phyloP scores from a whole-genome alignment of 1,284 basidiomycete species.

The Xerocomus subilludens region DNA sequence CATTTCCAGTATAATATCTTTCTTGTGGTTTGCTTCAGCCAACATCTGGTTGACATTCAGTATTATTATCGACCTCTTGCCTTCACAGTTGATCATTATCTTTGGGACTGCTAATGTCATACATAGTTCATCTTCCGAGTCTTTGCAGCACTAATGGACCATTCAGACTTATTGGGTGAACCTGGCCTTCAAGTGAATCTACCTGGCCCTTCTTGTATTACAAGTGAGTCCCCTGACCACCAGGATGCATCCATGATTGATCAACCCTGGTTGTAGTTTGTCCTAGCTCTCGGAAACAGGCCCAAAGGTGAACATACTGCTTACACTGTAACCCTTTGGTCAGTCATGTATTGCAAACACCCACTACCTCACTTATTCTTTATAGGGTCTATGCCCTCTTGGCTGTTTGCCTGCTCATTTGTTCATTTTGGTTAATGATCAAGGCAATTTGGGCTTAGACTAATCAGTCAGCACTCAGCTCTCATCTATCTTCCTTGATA shows the following conservation, averaged over 20 bases:
- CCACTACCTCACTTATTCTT: slow-evolving; percentile 34
- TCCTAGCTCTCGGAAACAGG: slow-evolving; percentile 94
- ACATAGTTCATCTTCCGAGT: slow-evolving; percentile 47
- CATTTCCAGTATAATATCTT: slow-evolving; percentile 74
- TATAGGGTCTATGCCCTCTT: slow-evolving; percentile 82
- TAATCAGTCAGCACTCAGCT: slow-evolving; percentile 67
- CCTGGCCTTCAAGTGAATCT: slow-evolving; percentile 85
- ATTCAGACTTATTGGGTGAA: slow-evolving; percentile 92
- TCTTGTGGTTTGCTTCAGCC: slow-evolving; percentile 93
- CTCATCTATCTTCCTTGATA: slow-evolving; percentile 53
- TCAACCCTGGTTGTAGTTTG: slow-evolving; percentile 67
- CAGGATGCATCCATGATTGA: not conserved
- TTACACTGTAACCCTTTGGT: slow-evolving; percentile 86
- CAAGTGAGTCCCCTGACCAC: slow-evolving; percentile 53
- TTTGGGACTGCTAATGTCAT: slow-evolving; percentile 79
- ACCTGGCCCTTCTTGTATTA: slow-evolving; percentile 84
- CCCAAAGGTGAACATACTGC: slow-evolving; percentile 92
- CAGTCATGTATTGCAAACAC: slow-evolving; percentile 41
- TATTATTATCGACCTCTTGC: slow-evolving; percentile 93
- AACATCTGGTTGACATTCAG: slow-evolving; percentile 97
- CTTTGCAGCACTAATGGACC: slow-evolving; percentile 31
- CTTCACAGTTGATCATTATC: slow-evolving; percentile 69
- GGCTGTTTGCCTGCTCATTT: slow-evolving; percentile 83
- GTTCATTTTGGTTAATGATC: slow-evolving; percentile 85
- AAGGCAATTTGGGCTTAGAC: slow-evolving; percentile 64